Conservation (phyloP, 2,329 filamentous ascomycete species). For the Neonectria magnoliae region DNA sequence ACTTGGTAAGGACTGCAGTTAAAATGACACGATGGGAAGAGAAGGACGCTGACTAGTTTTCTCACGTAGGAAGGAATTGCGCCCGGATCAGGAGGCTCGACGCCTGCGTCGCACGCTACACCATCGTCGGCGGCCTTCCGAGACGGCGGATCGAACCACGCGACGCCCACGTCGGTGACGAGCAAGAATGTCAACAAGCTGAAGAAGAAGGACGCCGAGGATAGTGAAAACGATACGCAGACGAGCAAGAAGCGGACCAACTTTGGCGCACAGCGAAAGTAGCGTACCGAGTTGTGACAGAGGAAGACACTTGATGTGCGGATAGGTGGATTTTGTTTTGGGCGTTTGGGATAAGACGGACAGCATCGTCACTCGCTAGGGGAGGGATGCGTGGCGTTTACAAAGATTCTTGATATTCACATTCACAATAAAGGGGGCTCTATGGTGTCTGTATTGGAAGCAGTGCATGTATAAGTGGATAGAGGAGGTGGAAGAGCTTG, state of each 20-base stretch:
- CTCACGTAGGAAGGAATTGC: conserved; percentile 37
- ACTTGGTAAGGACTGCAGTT: conserved; percentile 42
- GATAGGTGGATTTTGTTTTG: conserved; percentile 1
- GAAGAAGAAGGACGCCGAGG: conserved; percentile 64
- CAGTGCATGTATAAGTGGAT: not conserved
- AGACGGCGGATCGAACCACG: conserved; percentile 60
- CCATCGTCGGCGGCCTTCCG: conserved; percentile 65
- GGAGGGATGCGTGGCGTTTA: conserved; percentile 3
- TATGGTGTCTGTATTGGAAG: not conserved
- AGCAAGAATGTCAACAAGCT: conserved; percentile 60
- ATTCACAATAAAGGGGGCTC: not conserved
- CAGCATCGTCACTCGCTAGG: not conserved
- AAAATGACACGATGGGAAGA: not conserved
- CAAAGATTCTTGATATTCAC: not conserved
- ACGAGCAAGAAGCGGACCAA: conserved; percentile 65
- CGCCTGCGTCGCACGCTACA: conserved; percentile 49
- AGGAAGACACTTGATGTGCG: not conserved
- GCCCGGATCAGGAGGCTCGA: conserved; percentile 51
- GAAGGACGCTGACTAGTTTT: conserved; percentile 17
- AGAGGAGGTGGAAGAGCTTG: not conserved
- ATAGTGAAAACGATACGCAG: conserved; percentile 69
- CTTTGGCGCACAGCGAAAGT: conserved; percentile 66
- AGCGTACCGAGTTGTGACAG: not conserved
- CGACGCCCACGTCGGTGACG: conserved; percentile 65
- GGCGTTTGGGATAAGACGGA: conserved; percentile 12